Conservation (phyloP, 129 eudicot species). For the Flaveria linearis region DNA sequence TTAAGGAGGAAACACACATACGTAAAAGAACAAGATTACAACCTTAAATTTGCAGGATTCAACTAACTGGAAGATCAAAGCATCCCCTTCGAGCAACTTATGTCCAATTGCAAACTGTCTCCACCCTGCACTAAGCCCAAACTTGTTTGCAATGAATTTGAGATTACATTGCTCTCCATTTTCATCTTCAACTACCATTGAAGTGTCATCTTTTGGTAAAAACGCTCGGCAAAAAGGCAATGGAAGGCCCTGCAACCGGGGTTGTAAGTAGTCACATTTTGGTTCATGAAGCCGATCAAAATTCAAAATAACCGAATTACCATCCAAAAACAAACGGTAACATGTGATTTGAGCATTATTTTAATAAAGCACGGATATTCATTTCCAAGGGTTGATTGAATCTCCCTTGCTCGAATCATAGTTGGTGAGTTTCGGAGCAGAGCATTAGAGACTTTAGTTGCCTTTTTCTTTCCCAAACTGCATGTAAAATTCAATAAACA, state of each 20-base stretch:
- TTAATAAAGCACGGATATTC: conserved; percentile 59
- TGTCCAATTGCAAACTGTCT: conserved; percentile 58
- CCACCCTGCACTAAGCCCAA: conserved; percentile 87
- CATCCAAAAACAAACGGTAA: conserved; percentile 70
- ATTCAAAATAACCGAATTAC: conserved; percentile 34
- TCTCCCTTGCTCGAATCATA: conserved; percentile 57
- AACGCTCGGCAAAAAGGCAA: conserved; percentile 57
- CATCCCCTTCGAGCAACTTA: conserved; percentile 75
- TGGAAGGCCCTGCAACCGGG: conserved; percentile 60
- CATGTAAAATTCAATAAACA: conserved; percentile 2
- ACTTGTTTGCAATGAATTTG: conserved; percentile 59
- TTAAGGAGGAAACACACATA: background rate
- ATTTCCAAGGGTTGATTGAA: conserved; percentile 50
- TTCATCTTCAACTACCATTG: conserved; percentile 54
- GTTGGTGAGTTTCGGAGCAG: conserved; percentile 43
- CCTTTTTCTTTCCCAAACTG: conserved; percentile 26
- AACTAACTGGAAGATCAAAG: conserved; percentile 60
- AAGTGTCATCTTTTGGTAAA: conserved; percentile 52
- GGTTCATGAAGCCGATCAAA: background rate
- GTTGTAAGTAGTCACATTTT: background rate
- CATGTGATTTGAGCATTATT: conserved; percentile 62
- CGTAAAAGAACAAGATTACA: conserved; percentile 13
- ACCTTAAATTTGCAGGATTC: conserved; percentile 65
- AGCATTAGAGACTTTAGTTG: conserved; percentile 19
- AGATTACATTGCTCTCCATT: conserved; percentile 48